Evolutionary conservation across 768 basidiomycete genomes (phyloP), one percentile per base, ranked within the genome.

Genomic region (Candolleomyces aberdarensis): DNA sequence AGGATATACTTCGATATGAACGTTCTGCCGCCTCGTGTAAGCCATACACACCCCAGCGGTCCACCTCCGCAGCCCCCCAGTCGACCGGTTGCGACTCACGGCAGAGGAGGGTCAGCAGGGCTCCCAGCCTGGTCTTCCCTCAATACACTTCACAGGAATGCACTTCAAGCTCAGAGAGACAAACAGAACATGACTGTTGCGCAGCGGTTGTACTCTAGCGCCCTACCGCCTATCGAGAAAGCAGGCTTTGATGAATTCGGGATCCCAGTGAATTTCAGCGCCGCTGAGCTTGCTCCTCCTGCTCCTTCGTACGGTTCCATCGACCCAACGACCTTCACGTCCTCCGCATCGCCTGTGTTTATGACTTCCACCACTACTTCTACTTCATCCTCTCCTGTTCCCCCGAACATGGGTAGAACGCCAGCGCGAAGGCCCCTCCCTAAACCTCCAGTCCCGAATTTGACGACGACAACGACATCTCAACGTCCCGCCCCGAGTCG

Each of bases 1-100:
- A 55, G 53, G 53, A 41, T 55, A 3, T 55, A 55, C 20, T 36
- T 55, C 11, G 53, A 55, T 20, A 55, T 55, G 53, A 55, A n/a
- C 6, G 53, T 22, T 55, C 53, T 55, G 15, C 53, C 53, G 14
- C 53, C 53, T n/a, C 15, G 22, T 17, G 53, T 36, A 55, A 31
- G 32, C 14, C 53, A 39, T 14, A 55, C 31, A 11, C 53, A 55
- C 40, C 53, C 53, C 39, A 36, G 32, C 10, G 53, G 53, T 8
- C 36, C 53, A 11, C 8, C n/a, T 13, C 36, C 22, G 9, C 22
- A 11, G 20, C 51, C 51, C 29, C 22, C 26, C 3, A 3, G 10
- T 7, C 10, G 13, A 26, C 26, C 26, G 2, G 29, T 52, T 26
- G 20, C 29, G 3, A 2, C 51, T 8, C 51, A 19, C 11, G n/a